Evolutionary conservation across 495 filamentous ascomycete genomes (phyloP), one percentile per base, ranked within the genome.

Genomic region (Entonaema liquescens): DNA sequence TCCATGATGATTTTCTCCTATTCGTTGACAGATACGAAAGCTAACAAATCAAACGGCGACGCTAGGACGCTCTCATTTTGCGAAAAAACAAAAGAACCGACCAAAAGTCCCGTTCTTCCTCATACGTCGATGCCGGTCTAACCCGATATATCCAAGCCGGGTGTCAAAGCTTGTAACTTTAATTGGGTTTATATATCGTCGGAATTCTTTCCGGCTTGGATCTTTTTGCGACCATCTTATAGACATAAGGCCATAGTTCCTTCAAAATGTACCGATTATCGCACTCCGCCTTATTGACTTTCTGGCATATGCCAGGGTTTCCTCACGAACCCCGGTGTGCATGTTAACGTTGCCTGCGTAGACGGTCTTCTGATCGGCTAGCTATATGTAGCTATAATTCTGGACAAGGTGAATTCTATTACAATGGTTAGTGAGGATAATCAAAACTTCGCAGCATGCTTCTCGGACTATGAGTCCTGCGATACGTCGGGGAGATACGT

Each of bases 41-140:
- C 44, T 5, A 47, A 33, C 65, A 59, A 61, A 68, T 58, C 65
- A 60, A 35, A 2, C n/a, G 23, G 36, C 38, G 33, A 60, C 56
- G 33, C 57, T 50, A 56, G 31, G 17, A 40, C 55, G n/a, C 15
- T 47, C n/a, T 63, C 54, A 62, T 57, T 7, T 33, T 33, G 31
- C 31, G 31, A 33, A 3, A 31, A 64, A 54, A 31, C 59, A 31
- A 68, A 52, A 62, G 38, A 28, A 50, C 65, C 58, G 36, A 4
- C 12, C 28, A 63, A 70, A 70, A 70, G 67, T 70, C 67, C 67
- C 67, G 1, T 21, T 64, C 60, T 70, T 70, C 67, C 67, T 28
- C 55, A 70, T 64, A 65, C 60, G 60, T 64, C 60, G 25, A 65
- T 47, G 25, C 29, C 25, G 19, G 36, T 47, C 56, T 65, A 59